Base-by-base conservation (phyloP, 2,329 filamentous ascomycete species). In the Botryotinia narcissicola region DNA sequence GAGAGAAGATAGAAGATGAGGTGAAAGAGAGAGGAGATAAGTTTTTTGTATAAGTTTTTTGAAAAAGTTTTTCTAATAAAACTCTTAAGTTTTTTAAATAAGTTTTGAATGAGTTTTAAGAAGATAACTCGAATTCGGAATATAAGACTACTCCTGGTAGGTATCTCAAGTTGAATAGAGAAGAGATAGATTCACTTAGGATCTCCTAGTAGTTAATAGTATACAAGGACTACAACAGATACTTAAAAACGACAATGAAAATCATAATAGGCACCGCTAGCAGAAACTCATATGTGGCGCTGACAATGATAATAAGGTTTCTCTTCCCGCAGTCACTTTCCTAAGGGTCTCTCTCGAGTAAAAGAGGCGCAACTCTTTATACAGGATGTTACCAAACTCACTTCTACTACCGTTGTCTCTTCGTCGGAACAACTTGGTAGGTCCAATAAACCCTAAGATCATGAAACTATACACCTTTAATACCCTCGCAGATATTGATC, bases 381-480 rank as follows among this genome's bases (percentile, higher is more conserved):
- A 1, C 3, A 29, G 1, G 2, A 32, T 57, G 32, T 18, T 2
- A 14, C 0, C 3, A 8, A 29, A 57, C 51, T 57, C 14, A 18
- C n/a, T 9, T n/a, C 12, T 16, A 9, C 1, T n/a, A 7, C 2
- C 3, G 8, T 40, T 16, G 7, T 4, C 7, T 14, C 22, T n/a
- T 40, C 7, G 5, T 1, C 1, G 1, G 22, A 3, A 0, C 3
- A 61, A 25, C 0, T 12, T 9, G 10, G 3, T 12, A 61, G 1
- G 25, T n/a, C 22, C 16, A 22, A n/a, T 61, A 3, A 16, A 10
- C 3, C 6, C 16, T 14, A n/a, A 16, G 14, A 18, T 3, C 2
- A 8, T n/a, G 14, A 2, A 25, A 9, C 7, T 16, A 61, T 4
- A 61, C 22, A 9, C 3, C 0, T n/a, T 6, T 61, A n/a, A 9